Evolutionary conservation across 768 basidiomycete genomes (phyloP), one percentile per base, ranked within the genome.

Genomic region (Leccinellum rugosiceps): DNA sequence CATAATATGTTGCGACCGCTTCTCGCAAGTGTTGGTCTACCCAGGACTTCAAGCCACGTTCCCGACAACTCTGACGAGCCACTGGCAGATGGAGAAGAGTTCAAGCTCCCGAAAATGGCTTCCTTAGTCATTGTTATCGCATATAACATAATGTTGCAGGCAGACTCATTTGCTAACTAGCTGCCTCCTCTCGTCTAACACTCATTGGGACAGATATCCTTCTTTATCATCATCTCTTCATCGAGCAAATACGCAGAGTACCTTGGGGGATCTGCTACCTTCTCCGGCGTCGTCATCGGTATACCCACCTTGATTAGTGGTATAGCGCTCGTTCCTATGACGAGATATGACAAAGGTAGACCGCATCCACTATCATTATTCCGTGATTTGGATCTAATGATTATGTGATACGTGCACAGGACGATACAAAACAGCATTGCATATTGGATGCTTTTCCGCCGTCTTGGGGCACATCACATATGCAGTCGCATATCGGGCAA

Each of bases 161-260:
- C n/a, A 38, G 8, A 10, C 9, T 9, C 17, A 4, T 38, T 4
- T n/a, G 1, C 38, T n/a, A n/a, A n/a, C n/a, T 41, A n/a, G 38
- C n/a, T 41, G 38, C n/a, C n/a, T 10, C 38, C 8, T n/a, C 38
- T 38, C 4, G n/a, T 41, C 10, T n/a, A 41, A 41, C n/a, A n/a
- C 1, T n/a, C 8, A n/a, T 32, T 2, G 30, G 54, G 88, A 41
- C 38, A 41, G 87, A 65, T 85, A 5, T 81, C 84, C 0, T 88
- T 88, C 72, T 89, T 87, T 68, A 80, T 87, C 56, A 76, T 87
- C 43, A 83, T 89, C 4, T 84, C 87, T 3, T 86, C 87, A 1
- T 83, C 85, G 1, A 83, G 80, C 63, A 75, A 76, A 51, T 88
- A 89, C 63, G 82, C 85, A 0, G 76, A 82, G 57, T 75, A 80